Evolutionary conservation across 225 moss, liverwort and hornwort species (phyloP).

Genomic region (Anthoceros angustus): DNA sequence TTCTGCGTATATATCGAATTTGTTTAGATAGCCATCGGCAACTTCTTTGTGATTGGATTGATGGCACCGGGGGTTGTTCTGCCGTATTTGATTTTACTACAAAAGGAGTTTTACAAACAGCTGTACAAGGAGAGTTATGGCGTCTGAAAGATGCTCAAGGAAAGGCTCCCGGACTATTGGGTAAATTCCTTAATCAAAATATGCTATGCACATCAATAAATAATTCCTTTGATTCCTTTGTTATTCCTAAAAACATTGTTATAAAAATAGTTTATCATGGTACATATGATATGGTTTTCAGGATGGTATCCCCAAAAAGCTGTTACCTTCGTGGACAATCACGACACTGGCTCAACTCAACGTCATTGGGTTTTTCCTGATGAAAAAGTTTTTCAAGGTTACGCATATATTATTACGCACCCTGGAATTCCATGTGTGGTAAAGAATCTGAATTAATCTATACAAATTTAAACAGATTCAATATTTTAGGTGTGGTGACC

Average conservation of each 20-base stretch:
- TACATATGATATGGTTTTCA: neutral
- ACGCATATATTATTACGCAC: conserved; percentile 35
- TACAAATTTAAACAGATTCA: neutral
- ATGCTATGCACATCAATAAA: neutral
- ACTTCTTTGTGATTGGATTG: conserved; percentile 58
- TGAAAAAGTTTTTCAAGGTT: conserved; percentile 33
- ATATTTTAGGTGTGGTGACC: neutral
- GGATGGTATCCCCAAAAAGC: conserved; percentile 41
- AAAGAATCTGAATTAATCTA: neutral
- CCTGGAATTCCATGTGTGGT: conserved; percentile 40
- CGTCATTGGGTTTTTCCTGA: conserved; percentile 30
- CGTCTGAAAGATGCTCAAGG: conserved; percentile 36
- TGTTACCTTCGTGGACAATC: conserved; percentile 34
- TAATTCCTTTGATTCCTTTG: neutral
- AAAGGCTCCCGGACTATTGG: conserved; percentile 65
- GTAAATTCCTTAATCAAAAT: conserved; percentile 12
- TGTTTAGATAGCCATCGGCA: conserved; percentile 49
- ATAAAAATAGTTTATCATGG: neutral
- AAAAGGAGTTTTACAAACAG: conserved; percentile 63
- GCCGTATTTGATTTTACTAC: conserved; percentile 68
- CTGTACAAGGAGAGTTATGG: conserved; percentile 56
- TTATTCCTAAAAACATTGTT: neutral
- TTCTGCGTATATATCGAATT: too few relatives aligned
- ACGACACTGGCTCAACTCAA: conserved; percentile 40
- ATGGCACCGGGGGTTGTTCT: conserved; percentile 41